A percentile compares a stretch with the other conserved stretches of the same genome.
These are phyloP conservation scores for Botrytis porri DNA, from an alignment of 2,329 filamentous ascomycete species.

Conservation along the genomic window DNA sequence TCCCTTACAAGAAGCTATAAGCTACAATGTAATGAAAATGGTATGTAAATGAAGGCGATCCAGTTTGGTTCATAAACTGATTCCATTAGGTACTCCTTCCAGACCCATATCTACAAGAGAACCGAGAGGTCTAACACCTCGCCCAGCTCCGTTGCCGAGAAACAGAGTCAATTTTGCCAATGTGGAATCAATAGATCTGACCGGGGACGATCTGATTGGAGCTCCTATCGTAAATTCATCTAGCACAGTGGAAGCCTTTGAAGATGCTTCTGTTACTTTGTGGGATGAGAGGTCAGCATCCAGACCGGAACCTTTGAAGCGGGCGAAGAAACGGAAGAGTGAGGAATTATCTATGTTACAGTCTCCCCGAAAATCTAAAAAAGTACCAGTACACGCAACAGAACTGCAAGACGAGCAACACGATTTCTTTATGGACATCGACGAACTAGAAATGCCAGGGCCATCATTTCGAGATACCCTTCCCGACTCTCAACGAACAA, in stretches of 20 bases:
- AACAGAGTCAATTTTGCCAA: slow-evolving; percentile 23
- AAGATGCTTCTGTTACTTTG: slow-evolving; percentile 24
- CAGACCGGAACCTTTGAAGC: slow-evolving; percentile 32
- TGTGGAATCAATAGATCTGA: slow-evolving; percentile 38
- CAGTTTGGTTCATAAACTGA: neutral
- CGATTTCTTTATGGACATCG: slow-evolving; percentile 37
- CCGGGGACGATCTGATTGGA: slow-evolving; percentile 29
- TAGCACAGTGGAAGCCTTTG: slow-evolving; percentile 31
- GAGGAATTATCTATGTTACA: slow-evolving; percentile 31
- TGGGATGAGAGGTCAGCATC: slow-evolving; percentile 35
- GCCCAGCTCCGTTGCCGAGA: slow-evolving; percentile 37
- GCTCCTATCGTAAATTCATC: slow-evolving; percentile 23
- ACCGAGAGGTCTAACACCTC: slow-evolving; percentile 25
- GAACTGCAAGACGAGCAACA: slow-evolving; percentile 21
- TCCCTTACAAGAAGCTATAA: slow-evolving; percentile 30
- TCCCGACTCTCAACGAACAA: slow-evolving; percentile 11
- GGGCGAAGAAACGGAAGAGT: slow-evolving; percentile 38
- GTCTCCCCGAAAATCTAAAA: slow-evolving; percentile 22
- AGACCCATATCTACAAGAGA: slow-evolving; percentile 22
- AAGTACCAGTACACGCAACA: slow-evolving; percentile 8
- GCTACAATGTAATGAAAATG: slow-evolving; percentile 27
- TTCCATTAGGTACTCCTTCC: slow-evolving; percentile 29
- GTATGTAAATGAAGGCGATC: slow-evolving; percentile 22
- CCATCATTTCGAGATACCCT: slow-evolving; percentile 7
- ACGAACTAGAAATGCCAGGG: slow-evolving; percentile 26